Evolutionary conservation across 2,329 filamentous ascomycete genomes (phyloP).

Genomic region (Calonectria pseudoturangicola): DNA sequence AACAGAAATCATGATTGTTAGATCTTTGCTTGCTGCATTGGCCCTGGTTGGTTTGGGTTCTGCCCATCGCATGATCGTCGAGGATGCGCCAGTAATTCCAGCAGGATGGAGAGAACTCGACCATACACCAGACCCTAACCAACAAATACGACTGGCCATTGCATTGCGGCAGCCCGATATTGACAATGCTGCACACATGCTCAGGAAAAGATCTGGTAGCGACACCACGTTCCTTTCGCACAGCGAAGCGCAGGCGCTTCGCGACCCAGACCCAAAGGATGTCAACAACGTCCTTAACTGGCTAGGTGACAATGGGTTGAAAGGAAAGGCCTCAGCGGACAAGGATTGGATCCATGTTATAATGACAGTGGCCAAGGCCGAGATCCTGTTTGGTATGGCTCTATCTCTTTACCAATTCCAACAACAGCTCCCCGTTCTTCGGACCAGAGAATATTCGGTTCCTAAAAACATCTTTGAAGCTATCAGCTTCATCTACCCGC

Average conservation of each 20-base stretch:
- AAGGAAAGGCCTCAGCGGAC: constrained; percentile 54
- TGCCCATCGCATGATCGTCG: constrained; percentile 50
- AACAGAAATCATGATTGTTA: constrained; percentile 43
- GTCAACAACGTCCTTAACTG: constrained; percentile 63
- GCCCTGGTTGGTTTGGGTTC: constrained; percentile 52
- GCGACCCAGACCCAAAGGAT: constrained; percentile 58
- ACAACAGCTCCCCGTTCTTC: constrained; percentile 61
- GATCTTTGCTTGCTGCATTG: constrained; percentile 40
- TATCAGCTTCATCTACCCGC: constrained; percentile 68
- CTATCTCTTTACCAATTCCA: constrained; percentile 65
- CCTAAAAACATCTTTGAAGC: constrained; percentile 61
- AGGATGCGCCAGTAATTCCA: constrained; percentile 55
- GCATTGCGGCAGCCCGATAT: constrained; percentile 59
- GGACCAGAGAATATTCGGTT: constrained; percentile 66
- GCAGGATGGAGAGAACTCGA: constrained; percentile 56
- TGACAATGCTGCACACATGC: constrained; percentile 49
- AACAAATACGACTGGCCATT: constrained; percentile 56
- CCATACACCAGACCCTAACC: constrained; percentile 48
- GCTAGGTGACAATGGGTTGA: constrained; percentile 63
- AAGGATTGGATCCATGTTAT: constrained; percentile 66
- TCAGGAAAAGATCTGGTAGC: constrained; percentile 8
- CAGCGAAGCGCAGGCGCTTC: constrained; percentile 61
- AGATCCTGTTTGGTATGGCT: constrained; percentile 64
- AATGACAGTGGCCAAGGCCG: constrained; percentile 62
- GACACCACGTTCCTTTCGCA: constrained; percentile 53